Conservation (phyloP, 1,284 basidiomycete genomes). For the Apiotrichum porosum region DNA sequence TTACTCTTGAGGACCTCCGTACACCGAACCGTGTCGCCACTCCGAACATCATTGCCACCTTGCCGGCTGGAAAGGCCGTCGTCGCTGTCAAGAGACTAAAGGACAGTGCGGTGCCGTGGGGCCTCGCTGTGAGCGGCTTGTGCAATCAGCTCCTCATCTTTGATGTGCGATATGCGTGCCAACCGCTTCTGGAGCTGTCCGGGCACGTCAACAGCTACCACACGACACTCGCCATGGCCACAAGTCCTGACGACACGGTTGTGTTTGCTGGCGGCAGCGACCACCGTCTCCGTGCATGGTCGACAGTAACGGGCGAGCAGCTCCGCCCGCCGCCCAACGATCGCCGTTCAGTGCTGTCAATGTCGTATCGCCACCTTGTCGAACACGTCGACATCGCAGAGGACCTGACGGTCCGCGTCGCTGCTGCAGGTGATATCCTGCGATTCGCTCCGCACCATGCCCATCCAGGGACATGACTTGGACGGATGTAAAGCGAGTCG, state of each 20-base stretch:
- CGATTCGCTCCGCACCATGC: conserved; percentile 2
- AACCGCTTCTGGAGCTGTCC: conserved; percentile 23
- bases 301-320: conserved; percentile 26
- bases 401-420: conserved; percentile 10
- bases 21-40: background rate
- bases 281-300: conserved; percentile 31
- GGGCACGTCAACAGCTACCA: conserved; percentile 37
- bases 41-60: conserved; percentile 12
- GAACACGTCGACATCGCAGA: conserved; percentile 14
- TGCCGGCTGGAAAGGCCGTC: conserved; percentile 27
- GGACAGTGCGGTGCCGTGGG: conserved; percentile 41
- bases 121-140: conserved; percentile 35
- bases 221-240: conserved; percentile 27
- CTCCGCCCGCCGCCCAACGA: background rate
- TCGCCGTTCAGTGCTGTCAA: background rate
- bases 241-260: conserved; percentile 28
- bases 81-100: conserved; percentile 33
- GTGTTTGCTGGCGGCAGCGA: conserved; percentile 37
- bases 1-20: conserved; percentile 31
- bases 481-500: too few relatives aligned
- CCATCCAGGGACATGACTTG: too few relatives aligned
- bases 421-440: conserved; percentile 6
- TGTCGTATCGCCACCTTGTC: conserved; percentile 5
- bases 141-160: conserved; percentile 35
- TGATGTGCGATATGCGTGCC: conserved; percentile 30